Conservation (phyloP, 495 filamentous ascomycete genomes). For the Neurospora sp. region DNA sequence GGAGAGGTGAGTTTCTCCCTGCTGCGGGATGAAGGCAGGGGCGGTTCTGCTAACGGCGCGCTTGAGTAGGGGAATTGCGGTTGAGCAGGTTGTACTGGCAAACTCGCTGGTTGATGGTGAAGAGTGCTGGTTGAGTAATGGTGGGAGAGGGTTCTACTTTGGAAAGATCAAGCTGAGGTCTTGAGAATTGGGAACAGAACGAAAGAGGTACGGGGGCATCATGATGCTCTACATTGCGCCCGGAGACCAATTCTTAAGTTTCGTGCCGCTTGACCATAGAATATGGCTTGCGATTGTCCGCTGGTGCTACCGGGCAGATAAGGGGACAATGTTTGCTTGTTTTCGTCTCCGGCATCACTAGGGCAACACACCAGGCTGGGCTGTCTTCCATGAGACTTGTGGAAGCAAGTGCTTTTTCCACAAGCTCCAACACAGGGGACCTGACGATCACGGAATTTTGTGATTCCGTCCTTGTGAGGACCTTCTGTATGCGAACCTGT, state of each 20-base stretch:
- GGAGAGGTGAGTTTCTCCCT: constrained; percentile 30
- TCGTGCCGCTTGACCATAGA: background rate
- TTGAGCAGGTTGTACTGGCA: constrained; percentile 47
- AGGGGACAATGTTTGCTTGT: background rate
- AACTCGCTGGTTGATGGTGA: constrained; percentile 59
- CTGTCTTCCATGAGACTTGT: background rate
- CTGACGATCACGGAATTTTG: background rate
- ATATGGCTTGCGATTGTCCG: background rate
- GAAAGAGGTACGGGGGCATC: no score
- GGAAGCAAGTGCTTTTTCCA: background rate
- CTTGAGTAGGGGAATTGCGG: constrained; percentile 35
- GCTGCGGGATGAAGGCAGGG: background rate
- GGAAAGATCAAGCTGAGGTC: constrained; percentile 18
- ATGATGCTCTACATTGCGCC: background rate
- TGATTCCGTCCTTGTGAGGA: background rate
- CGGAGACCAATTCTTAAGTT: background rate
- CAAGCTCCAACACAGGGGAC: background rate
- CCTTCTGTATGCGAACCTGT: background rate
- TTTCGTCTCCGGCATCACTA: background rate
- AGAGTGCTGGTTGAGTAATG: constrained; percentile 76
- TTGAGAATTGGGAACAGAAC: background rate
- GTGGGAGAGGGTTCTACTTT: constrained; percentile 64
- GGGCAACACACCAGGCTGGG: background rate
- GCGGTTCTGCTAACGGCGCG: constrained; percentile 4
- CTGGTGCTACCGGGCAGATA: background rate